Percentiles rank a stretch among this genome's conserved stretches.
phyloP scores from a whole-genome alignment of 208 protist genomes.

The Tetramitus jugosus region DNA sequence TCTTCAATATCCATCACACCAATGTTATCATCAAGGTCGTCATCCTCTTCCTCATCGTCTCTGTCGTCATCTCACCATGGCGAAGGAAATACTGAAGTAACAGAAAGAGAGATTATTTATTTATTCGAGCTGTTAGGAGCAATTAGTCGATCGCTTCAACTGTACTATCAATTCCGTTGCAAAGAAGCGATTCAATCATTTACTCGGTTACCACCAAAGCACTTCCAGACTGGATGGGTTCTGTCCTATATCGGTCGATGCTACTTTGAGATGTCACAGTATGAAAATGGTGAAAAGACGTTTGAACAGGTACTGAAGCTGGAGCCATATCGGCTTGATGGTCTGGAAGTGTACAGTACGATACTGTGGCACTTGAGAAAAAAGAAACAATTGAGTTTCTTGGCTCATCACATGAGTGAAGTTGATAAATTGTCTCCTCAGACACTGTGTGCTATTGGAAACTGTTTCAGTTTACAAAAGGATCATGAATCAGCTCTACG shows the following conservation, averaged over 20 bases:
- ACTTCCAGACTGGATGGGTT: neutral
- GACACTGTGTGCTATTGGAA: conserved; percentile 78
- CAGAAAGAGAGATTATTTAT: too few relatives aligned
- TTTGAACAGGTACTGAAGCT: neutral
- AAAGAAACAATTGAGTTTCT: conserved; percentile 57
- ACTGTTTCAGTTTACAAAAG: conserved; percentile 82
- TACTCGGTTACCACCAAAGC: neutral
- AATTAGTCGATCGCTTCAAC: too few relatives aligned
- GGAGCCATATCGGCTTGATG: neutral
- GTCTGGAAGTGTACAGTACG: conserved; percentile 71
- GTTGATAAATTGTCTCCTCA: conserved; percentile 66
- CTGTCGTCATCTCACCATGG: too few relatives aligned
- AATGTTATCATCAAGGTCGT: too few relatives aligned
- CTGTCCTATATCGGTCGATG: neutral
- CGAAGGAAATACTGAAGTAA: too few relatives aligned
- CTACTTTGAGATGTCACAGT: conserved; percentile 14
- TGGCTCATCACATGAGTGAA: conserved; percentile 77
- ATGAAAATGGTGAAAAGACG: neutral
- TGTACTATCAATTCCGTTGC: neutral
- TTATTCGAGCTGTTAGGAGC: too few relatives aligned
- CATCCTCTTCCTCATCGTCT: too few relatives aligned
- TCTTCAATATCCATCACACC: too few relatives aligned
- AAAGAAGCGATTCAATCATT: neutral
- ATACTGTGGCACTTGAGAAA: conserved; percentile 85
- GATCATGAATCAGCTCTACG: conserved; percentile 81